Evolutionary conservation across 768 basidiomycete genomes (phyloP).

Genomic region (Tylopilus balloui): DNA sequence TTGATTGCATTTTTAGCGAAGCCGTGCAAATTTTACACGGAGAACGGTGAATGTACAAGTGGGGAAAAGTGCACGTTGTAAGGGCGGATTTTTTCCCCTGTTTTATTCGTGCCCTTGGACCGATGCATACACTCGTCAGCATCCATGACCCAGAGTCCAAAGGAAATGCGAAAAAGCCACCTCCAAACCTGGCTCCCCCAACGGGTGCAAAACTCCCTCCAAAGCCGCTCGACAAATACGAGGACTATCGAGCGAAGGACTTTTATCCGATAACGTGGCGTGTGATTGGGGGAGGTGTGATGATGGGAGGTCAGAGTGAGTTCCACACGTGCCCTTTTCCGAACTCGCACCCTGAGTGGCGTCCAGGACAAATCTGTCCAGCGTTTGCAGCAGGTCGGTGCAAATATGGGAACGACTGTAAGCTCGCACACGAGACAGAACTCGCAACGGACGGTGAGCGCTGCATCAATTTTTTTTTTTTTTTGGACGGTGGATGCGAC

Average conservation of each 20-base stretch:
- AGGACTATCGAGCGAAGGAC: slow-evolving; percentile 41
- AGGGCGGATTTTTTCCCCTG: slow-evolving; percentile 20
- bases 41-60: slow-evolving; percentile 45
- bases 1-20: slow-evolving; percentile 41
- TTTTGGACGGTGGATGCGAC: not conserved
- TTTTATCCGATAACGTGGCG: slow-evolving; percentile 70
- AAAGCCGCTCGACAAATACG: slow-evolving; percentile 28
- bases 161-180: not conserved
- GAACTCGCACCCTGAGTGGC: not conserved
- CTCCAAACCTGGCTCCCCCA: slow-evolving; percentile 3
- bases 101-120: not conserved
- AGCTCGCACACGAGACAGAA: slow-evolving; percentile 28
- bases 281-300: slow-evolving; percentile 76
- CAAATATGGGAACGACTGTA: slow-evolving; percentile 27
- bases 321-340: not conserved
- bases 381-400: slow-evolving; percentile 25
- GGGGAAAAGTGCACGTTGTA: slow-evolving; percentile 59
- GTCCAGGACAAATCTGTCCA: slow-evolving; percentile 24
- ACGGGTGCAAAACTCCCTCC: slow-evolving; percentile 19
- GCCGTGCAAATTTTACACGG: slow-evolving; percentile 52
- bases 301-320: slow-evolving; percentile 45
- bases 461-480: not conserved
- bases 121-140: slow-evolving; percentile 27
- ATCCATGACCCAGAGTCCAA: slow-evolving; percentile 38
- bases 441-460: slow-evolving; percentile 23